Percentiles rank a stretch among this genome's conserved stretches.
phyloP scores from a whole-genome alignment of 2,329 filamentous ascomycete species.

The Fusarium zealandicum region DNA sequence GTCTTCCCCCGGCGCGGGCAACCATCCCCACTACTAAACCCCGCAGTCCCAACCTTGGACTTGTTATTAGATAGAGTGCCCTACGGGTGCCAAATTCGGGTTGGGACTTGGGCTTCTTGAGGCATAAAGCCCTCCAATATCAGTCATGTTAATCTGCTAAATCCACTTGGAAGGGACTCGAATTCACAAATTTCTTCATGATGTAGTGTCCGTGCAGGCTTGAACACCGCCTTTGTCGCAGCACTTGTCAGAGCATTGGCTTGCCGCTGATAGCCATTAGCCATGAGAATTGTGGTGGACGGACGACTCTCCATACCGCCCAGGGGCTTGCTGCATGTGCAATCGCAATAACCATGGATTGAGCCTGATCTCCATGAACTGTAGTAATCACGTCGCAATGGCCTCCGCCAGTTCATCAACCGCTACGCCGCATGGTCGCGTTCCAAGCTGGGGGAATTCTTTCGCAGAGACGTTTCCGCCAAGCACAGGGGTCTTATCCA shows the following conservation, averaged over 20 bases:
- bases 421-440: slow-evolving; percentile 8
- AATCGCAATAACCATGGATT: slow-evolving; percentile 7
- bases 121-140: slow-evolving; percentile 25
- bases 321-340: slow-evolving; percentile 3
- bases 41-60: slow-evolving; percentile 37
- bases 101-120: slow-evolving; percentile 17
- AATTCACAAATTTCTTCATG: slow-evolving; percentile 12
- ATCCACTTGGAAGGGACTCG: slow-evolving; percentile 12
- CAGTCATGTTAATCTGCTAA: slow-evolving; percentile 27
- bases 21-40: slow-evolving; percentile 32
- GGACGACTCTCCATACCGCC: slow-evolving; percentile 6
- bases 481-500: slow-evolving; percentile 7
- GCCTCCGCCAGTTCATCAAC: slow-evolving; percentile 8
- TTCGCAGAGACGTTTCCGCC: not conserved
- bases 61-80: slow-evolving; percentile 2
- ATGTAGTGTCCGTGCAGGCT: not conserved
- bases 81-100: slow-evolving; percentile 6
- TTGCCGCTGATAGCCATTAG: slow-evolving; percentile 6
- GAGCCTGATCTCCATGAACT: too few species aligned
- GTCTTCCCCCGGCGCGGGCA: slow-evolving; percentile 30
- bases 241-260: not conserved
- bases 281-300: slow-evolving; percentile 1
- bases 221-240: not conserved
- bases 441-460: not conserved
- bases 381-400: not conserved